These are phyloP conservation scores for Blyttiomyces sp. DNA, from an alignment of 371 early-diverging fungal species.

Conservation along the genomic window DNA sequence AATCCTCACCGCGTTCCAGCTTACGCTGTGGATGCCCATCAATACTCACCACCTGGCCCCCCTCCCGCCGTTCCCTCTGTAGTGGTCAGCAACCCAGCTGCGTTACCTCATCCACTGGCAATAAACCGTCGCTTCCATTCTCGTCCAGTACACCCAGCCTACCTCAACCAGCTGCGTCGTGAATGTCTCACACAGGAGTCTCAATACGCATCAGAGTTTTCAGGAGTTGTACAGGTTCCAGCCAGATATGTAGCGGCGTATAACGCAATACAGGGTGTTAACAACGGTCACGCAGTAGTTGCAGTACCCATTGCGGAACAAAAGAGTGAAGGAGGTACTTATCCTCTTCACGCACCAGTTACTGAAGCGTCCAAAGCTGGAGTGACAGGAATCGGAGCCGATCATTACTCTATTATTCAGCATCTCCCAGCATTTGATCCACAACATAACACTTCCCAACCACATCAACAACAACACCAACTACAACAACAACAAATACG, in stretches of 20 bases:
- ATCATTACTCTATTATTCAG: background rate
- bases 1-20: slow-evolving; percentile 11
- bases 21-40: no score
- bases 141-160: slow-evolving; percentile 17
- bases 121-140: slow-evolving; percentile 17
- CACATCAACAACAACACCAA: no score
- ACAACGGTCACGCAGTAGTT: no score
- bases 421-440: background rate
- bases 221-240: slow-evolving; percentile 7
- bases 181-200: background rate
- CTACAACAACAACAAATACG: no score
- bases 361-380: background rate
- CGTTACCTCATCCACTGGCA: slow-evolving; percentile 7
- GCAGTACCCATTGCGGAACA: no score
- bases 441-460: background rate
- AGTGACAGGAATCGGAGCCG: background rate
- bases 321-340: slow-evolving; percentile 8
- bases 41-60: slow-evolving; percentile 13
- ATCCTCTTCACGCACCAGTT: background rate
- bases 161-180: slow-evolving; percentile 5
- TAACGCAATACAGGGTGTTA: slow-evolving; percentile 12
- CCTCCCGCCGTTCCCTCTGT: slow-evolving; percentile 8
- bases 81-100: slow-evolving; percentile 13
- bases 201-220: slow-evolving; percentile 13
- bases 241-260: slow-evolving; percentile 18